Evolutionary conservation across 2,329 filamentous ascomycete genomes (phyloP).

Genomic region (Penicillium sp.): DNA sequence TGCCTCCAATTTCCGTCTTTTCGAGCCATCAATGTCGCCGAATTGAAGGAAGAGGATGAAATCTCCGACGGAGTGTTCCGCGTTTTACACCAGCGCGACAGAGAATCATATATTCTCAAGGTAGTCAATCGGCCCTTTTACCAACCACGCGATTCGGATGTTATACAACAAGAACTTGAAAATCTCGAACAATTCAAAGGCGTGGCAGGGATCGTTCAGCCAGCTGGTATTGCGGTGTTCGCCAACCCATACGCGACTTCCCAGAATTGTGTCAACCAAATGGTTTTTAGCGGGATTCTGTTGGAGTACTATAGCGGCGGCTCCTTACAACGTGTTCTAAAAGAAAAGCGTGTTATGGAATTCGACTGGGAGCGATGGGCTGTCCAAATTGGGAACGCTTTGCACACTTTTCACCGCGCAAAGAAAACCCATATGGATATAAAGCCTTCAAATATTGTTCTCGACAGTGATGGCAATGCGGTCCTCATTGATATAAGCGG

Average conservation of each 20-base stretch:
- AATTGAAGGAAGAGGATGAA: constrained; percentile 13
- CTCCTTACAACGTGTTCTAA: constrained; percentile 16
- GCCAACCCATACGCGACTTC: constrained; percentile 18
- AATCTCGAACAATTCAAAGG: constrained; percentile 20
- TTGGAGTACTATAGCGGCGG: constrained; percentile 18
- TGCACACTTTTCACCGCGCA: constrained; percentile 13
- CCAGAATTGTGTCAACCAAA: constrained; percentile 3
- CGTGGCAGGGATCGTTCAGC: constrained; percentile 17
- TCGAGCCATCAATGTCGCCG: constrained; percentile 8
- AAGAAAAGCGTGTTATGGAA: constrained; percentile 7
- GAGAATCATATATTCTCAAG: constrained; percentile 18
- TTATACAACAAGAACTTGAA: constrained; percentile 20
- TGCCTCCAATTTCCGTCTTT: constrained; percentile 14
- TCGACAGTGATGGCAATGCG: constrained; percentile 18
- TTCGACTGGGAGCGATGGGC: constrained; percentile 18
- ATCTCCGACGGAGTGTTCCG: constrained; percentile 16
- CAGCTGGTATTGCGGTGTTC: constrained; percentile 16
- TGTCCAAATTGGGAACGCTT: constrained; percentile 18
- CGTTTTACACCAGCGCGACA: constrained; percentile 8
- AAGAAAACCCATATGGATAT: constrained; percentile 20
- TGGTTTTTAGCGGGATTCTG: constrained; percentile 19
- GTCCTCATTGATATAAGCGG: constrained; percentile 25
- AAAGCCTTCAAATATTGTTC: constrained; percentile 22
- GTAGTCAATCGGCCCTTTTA: constrained; percentile 19
- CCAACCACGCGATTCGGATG: constrained; percentile 14